A percentile compares a stretch with the other conserved stretches of the same genome.
These are phyloP conservation scores for Nephelium lappaceum DNA, from an alignment of 345 rosid species.

Conservation along the genomic window DNA sequence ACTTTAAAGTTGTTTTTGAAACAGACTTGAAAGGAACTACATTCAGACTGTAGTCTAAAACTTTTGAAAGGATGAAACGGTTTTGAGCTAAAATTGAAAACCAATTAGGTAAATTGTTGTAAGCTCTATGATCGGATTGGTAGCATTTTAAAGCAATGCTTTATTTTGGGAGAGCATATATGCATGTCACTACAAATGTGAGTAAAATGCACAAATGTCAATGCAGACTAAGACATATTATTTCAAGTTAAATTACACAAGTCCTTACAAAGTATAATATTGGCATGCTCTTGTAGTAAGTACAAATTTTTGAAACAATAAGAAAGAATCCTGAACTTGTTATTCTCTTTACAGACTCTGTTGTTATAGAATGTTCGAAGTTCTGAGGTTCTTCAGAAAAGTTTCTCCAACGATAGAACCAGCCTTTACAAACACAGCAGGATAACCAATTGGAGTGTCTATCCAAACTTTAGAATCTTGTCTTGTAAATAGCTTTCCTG, in stretches of 20 bases:
- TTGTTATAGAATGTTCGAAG: conserved; percentile 36
- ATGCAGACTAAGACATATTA: background rate
- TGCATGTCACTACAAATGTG: background rate
- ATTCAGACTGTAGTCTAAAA: too few relatives aligned
- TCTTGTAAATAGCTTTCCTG: conserved; percentile 46
- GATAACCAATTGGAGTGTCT: conserved; percentile 64
- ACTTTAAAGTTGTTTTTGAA: too few relatives aligned
- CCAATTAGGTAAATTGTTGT: too few relatives aligned
- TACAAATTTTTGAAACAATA: background rate
- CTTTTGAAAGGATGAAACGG: too few relatives aligned
- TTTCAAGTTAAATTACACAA: background rate
- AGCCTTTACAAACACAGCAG: conserved; percentile 63
- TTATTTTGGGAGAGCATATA: too few relatives aligned
- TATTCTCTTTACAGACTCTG: background rate
- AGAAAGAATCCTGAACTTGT: background rate
- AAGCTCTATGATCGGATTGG: too few relatives aligned
- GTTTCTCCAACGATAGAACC: conserved; percentile 59
- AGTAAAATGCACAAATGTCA: too few relatives aligned
- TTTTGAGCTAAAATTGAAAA: too few relatives aligned
- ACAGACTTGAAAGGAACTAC: too few relatives aligned
- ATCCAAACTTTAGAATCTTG: conserved; percentile 50
- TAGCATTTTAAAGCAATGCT: too few relatives aligned
- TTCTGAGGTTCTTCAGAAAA: conserved; percentile 50
- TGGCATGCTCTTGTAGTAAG: background rate
- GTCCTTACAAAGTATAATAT: background rate